A percentile compares a stretch with the other conserved stretches of the same genome.
Evolutionary conservation across 495 filamentous ascomycete genomes (phyloP).

Genomic region (Neurospora sublineolata): DNA sequence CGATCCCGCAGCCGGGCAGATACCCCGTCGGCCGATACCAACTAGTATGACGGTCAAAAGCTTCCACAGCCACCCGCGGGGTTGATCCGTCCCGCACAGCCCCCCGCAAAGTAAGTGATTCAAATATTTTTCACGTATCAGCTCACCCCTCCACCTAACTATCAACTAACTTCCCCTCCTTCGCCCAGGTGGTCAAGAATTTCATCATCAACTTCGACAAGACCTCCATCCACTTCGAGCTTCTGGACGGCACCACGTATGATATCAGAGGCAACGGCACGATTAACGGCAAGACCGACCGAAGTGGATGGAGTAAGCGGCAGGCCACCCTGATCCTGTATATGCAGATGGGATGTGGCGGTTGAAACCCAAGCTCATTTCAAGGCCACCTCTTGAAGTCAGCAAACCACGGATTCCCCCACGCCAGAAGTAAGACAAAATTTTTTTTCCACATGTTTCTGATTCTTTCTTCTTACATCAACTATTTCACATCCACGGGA

Average conservation of each 20-base stretch:
- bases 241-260: not conserved
- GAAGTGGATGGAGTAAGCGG: not conserved
- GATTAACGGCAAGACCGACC: not conserved
- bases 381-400: not conserved
- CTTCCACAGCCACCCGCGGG: not conserved
- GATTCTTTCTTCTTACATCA: not conserved
- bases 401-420: not conserved
- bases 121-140: not conserved
- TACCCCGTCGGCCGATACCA: not conserved
- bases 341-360: not conserved
- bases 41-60: not conserved
- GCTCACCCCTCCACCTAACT: not conserved
- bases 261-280: not conserved
- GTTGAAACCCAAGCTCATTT: not conserved
- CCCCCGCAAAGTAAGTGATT: not conserved
- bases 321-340: not conserved
- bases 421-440: not conserved
- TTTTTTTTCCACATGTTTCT: not conserved
- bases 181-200: rapidly evolving
- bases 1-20: not conserved
- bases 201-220: not conserved
- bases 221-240: not conserved
- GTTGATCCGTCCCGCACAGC: not conserved
- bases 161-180: not conserved
- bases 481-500: not conserved